Conservation (phyloP, 805 yeast genomes). For the Starmerella bombi region DNA sequence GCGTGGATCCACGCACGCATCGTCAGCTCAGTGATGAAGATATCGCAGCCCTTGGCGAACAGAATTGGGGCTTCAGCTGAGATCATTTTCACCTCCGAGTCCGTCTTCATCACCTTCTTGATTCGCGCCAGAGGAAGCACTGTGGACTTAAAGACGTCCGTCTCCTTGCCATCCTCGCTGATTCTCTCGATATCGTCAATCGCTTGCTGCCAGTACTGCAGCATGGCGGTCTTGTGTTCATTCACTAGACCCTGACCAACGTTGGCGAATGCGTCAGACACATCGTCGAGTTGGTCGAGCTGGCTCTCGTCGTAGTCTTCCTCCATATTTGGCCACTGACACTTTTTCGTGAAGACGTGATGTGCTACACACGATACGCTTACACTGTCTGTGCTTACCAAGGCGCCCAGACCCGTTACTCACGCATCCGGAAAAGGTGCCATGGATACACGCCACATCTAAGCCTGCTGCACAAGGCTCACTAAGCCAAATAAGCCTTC, state of each 20-base stretch:
- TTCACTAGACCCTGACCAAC: constrained; percentile 89
- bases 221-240: constrained; percentile 70
- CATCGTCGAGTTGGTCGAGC: constrained; percentile 13
- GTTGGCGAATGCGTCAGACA: constrained; percentile 60
- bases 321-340: background rate
- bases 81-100: constrained; percentile 93
- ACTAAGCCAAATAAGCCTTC: too few species aligned
- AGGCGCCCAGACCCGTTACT: too few species aligned
- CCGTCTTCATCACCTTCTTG: constrained; percentile 95
- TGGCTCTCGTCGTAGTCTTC: constrained; percentile 8
- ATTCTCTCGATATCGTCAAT: constrained; percentile 74
- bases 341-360: too few species aligned
- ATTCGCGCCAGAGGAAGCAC: constrained; percentile 92
- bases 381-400: too few species aligned
- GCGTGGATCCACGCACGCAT: constrained; percentile 99
- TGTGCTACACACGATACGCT: too few species aligned
- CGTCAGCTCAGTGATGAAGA: constrained; percentile 89
- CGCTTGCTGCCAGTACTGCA: constrained; percentile 95
- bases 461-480: too few species aligned
- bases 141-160: constrained; percentile 84
- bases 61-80: constrained; percentile 96
- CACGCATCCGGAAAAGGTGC: too few species aligned
- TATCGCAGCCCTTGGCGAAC: constrained; percentile 96
- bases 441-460: too few species aligned
- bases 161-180: constrained; percentile 29